phyloP scores from a whole-genome alignment of 2,329 filamentous ascomycete species.

The Cladosporium sp. region DNA sequence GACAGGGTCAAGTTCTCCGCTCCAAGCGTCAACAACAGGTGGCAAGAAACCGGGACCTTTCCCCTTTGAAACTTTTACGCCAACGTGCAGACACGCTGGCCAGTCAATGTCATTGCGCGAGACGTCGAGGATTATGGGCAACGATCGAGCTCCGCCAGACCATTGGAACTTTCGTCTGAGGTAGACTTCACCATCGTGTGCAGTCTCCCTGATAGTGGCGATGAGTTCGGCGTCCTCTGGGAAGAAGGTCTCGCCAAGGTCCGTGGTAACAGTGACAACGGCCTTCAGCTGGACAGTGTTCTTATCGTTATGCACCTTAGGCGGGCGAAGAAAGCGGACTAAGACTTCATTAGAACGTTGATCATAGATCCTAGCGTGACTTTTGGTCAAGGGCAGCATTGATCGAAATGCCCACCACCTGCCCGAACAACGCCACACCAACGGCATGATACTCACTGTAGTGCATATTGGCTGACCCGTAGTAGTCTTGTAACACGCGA shows the following conservation, averaged over 20 bases:
- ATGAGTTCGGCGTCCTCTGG: constrained; percentile 41
- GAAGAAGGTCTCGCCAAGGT: constrained; percentile 60
- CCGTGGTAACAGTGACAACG: constrained; percentile 60
- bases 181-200: constrained; percentile 33
- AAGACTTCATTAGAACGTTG: not conserved
- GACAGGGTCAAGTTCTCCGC: constrained; percentile 38
- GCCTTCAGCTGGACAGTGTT: constrained; percentile 40
- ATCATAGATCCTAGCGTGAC: not conserved
- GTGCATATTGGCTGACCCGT: constrained; percentile 12
- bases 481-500: too few relatives aligned
- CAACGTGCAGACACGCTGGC: constrained; percentile 37
- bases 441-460: constrained; percentile 16
- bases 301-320: constrained; percentile 40
- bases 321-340: constrained; percentile 62
- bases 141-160: constrained; percentile 37
- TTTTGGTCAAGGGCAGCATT: not conserved
- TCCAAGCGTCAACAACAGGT: constrained; percentile 53
- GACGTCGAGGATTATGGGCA: constrained; percentile 39
- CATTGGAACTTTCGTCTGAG: constrained; percentile 40
- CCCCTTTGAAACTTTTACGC: constrained; percentile 24
- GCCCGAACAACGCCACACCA: not conserved
- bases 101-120: constrained; percentile 33
- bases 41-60: constrained; percentile 25
- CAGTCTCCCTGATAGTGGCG: constrained; percentile 31
- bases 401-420: not conserved